Percentiles rank a stretch among this genome's conserved stretches.
These are phyloP conservation scores for Metschnikowia colocasiae DNA, from an alignment of 805 yeast species.

Conservation along the genomic window DNA sequence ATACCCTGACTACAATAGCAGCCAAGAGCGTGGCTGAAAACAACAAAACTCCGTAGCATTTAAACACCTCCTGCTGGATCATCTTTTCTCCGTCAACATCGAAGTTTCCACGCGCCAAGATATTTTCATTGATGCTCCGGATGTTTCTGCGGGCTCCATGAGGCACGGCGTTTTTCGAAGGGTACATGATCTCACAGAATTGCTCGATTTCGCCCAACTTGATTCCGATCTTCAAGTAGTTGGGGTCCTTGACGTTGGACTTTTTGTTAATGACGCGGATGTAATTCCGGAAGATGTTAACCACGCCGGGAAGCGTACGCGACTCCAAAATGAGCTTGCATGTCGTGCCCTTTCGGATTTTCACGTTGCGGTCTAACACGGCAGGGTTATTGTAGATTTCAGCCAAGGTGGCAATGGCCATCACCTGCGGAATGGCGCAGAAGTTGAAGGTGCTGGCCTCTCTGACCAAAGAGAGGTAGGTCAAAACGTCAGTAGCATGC, in stretches of 20 bases:
- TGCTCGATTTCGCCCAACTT: constrained; percentile 87
- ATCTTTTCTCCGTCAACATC: constrained; percentile 32
- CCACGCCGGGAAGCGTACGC: constrained; percentile 71
- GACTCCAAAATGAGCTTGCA: constrained; percentile 70
- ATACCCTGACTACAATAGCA: constrained; percentile 7
- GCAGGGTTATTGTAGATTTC: constrained; percentile 75
- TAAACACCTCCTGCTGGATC: constrained; percentile 21
- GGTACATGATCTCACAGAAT: constrained; percentile 75
- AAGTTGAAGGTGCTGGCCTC: constrained; percentile 85
- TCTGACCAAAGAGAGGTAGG: constrained; percentile 67
- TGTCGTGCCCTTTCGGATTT: constrained; percentile 88
- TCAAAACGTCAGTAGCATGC: constrained; percentile 74
- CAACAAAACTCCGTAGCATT: constrained; percentile 11
- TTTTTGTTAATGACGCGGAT: constrained; percentile 73
- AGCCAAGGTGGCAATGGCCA: constrained; percentile 95
- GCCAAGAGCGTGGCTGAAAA: constrained; percentile 8
- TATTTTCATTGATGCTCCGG: constrained; percentile 38
- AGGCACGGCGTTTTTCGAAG: constrained; percentile 49
- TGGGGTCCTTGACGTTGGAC: constrained; percentile 78
- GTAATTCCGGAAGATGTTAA: constrained; percentile 71
- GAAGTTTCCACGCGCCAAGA: constrained; percentile 34
- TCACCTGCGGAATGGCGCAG: constrained; percentile 97
- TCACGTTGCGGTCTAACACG: constrained; percentile 69
- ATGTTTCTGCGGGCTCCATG: constrained; percentile 38
- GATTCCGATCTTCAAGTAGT: constrained; percentile 77